phyloP scores from a whole-genome alignment of 163 green algal genomes.

The Coccomyxa subellipsoidea region DNA sequence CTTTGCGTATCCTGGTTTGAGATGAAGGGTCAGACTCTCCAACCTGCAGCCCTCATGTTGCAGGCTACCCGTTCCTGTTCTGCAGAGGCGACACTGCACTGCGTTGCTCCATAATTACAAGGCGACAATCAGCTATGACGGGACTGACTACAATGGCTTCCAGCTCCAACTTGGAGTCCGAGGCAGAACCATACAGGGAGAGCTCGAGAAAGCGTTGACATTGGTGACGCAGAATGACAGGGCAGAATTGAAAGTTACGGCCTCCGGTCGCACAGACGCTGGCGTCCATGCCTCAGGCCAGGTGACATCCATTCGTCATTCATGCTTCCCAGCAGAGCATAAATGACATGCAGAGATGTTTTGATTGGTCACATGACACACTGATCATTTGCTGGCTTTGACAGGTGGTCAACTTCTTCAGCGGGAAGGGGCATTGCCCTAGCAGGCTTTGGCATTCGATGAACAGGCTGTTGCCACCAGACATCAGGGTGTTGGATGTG shows the following conservation, averaged over 20 bases:
- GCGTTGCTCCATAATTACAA: neutral
- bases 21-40: no score
- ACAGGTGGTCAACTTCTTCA: constrained; percentile 3
- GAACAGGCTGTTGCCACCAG: neutral
- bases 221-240: neutral
- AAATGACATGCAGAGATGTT: neutral
- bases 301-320: neutral
- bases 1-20: no score
- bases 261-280: neutral
- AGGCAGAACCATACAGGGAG: constrained; percentile 4
- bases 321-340: neutral
- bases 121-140: neutral
- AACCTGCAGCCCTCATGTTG: neutral
- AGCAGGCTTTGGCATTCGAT: neutral
- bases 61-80: neutral
- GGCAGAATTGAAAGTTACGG: neutral
- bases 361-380: neutral
- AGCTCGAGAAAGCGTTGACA: neutral
- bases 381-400: neutral
- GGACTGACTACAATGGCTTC: constrained; percentile 7
- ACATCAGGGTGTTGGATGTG: neutral
- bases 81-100: neutral
- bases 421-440: neutral
- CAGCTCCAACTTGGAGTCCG: neutral
- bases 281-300: constrained; percentile 6